Percentiles rank a stretch among this genome's conserved stretches.
phyloP scores from a whole-genome alignment of 2,329 filamentous ascomycete genomes.

The Shiraia sp. region DNA sequence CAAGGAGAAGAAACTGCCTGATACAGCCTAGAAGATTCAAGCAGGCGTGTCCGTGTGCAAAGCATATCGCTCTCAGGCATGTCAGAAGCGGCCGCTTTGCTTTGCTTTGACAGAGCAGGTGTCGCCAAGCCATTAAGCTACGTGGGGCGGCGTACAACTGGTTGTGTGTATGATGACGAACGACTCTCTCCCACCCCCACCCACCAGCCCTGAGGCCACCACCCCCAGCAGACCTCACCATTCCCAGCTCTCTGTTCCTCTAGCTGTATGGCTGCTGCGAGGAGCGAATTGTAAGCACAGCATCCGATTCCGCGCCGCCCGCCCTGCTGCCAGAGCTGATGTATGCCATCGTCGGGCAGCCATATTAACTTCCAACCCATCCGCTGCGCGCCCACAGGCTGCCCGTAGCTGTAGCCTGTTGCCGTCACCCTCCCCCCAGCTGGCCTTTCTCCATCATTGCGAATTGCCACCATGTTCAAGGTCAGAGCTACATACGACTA shows the following conservation, averaged over 20 bases:
- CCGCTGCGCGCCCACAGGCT: conserved; percentile 11
- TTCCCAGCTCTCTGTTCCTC: conserved; percentile 9
- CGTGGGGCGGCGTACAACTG: no score
- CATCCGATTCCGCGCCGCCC: conserved; percentile 9
- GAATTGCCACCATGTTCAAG: conserved; percentile 64
- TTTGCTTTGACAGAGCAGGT: no score
- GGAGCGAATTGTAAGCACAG: conserved; percentile 8
- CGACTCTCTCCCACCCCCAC: conserved; percentile 14
- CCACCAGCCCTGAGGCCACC: conserved; percentile 1
- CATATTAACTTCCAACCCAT: conserved; percentile 12
- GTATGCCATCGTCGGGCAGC: conserved; percentile 15
- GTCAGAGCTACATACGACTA: conserved; percentile 98
- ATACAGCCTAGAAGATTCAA: no score
- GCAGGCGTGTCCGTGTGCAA: no score
- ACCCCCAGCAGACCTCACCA: conserved; percentile 14
- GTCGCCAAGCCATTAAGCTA: no score
- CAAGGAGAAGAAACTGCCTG: neutral
- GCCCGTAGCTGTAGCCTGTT: conserved; percentile 13
- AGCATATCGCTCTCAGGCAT: no score
- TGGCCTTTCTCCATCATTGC: conserved; percentile 3
- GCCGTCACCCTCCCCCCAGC: conserved; percentile 9
- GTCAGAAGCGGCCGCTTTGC: no score
- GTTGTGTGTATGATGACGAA: conserved; percentile 3
- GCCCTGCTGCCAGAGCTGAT: conserved; percentile 17
- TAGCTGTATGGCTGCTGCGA: conserved; percentile 12